Conservation (phyloP, 257 asterid genomes). For the Solanum peruvianum region DNA sequence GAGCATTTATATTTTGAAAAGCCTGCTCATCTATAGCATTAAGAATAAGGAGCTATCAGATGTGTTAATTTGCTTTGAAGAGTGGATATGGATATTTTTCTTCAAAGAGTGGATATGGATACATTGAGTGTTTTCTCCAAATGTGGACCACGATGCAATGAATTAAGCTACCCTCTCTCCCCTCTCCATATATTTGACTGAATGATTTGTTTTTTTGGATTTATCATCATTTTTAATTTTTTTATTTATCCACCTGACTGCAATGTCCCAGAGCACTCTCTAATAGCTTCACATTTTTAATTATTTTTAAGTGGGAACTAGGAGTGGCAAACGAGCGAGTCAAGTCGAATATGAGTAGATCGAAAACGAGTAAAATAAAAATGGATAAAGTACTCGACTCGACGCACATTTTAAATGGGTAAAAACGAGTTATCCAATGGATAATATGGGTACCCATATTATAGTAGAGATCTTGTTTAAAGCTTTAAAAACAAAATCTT, state of each 20-base stretch:
- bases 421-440: too few species aligned
- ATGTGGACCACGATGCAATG: background rate
- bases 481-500: too few species aligned
- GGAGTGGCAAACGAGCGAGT: too few species aligned
- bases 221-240: background rate
- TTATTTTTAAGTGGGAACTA: background rate
- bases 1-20: background rate
- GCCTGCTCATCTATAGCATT: background rate
- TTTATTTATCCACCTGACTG: background rate
- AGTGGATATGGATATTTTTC: background rate
- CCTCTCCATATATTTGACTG: background rate
- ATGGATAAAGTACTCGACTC: too few species aligned
- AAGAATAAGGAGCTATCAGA: background rate
- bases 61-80: background rate
- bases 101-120: background rate
- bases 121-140: background rate
- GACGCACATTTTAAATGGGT: too few species aligned
- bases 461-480: too few species aligned
- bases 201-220: background rate
- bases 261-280: background rate
- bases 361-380: too few species aligned
- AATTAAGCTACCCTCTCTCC: background rate
- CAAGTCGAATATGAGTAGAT: too few species aligned
- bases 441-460: too few species aligned
- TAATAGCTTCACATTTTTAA: background rate